Percentiles rank a stretch among this genome's conserved stretches.
Evolutionary conservation across 2,329 filamentous ascomycete species (phyloP).

Genomic region (Didymella exigua): DNA sequence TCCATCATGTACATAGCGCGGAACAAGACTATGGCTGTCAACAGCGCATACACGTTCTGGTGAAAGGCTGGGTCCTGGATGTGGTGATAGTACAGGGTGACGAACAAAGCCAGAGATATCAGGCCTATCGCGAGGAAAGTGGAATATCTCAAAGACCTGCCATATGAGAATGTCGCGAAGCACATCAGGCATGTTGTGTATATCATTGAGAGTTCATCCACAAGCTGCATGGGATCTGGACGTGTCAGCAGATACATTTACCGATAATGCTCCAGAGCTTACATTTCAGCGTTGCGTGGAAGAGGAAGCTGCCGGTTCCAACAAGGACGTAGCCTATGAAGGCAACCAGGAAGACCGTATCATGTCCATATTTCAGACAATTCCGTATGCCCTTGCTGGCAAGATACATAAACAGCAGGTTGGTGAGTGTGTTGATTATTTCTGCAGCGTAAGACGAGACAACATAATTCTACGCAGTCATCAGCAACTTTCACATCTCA

Average conservation of each 20-base stretch:
- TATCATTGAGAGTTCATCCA: slow-evolving; percentile 74
- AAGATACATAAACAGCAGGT: slow-evolving; percentile 79
- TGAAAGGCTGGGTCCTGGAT: slow-evolving; percentile 84
- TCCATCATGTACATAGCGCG: slow-evolving; percentile 82
- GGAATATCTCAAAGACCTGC: slow-evolving; percentile 59
- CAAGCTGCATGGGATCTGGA: slow-evolving; percentile 72
- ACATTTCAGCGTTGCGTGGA: slow-evolving; percentile 69
- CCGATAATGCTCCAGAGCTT: slow-evolving; percentile 33
- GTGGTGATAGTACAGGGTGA: slow-evolving; percentile 81
- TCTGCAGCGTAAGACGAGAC: slow-evolving; percentile 77
- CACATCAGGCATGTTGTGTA: slow-evolving; percentile 72
- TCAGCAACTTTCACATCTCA: slow-evolving; percentile 5
- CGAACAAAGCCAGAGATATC: slow-evolving; percentile 61
- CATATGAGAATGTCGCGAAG: slow-evolving; percentile 77
- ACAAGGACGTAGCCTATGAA: slow-evolving; percentile 67
- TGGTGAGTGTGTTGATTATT: slow-evolving; percentile 80
- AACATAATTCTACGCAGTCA: slow-evolving; percentile 67
- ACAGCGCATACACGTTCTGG: slow-evolving; percentile 75
- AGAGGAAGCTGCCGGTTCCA: slow-evolving; percentile 66
- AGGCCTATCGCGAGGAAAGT: slow-evolving; percentile 63
- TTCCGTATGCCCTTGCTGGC: slow-evolving; percentile 76
- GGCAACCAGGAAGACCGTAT: slow-evolving; percentile 73
- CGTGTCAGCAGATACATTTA: slow-evolving; percentile 54
- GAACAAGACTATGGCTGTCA: slow-evolving; percentile 73
- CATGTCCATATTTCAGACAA: slow-evolving; percentile 74